Conservation (phyloP, 306 rosid species). For the Prunus kanzakura region DNA sequence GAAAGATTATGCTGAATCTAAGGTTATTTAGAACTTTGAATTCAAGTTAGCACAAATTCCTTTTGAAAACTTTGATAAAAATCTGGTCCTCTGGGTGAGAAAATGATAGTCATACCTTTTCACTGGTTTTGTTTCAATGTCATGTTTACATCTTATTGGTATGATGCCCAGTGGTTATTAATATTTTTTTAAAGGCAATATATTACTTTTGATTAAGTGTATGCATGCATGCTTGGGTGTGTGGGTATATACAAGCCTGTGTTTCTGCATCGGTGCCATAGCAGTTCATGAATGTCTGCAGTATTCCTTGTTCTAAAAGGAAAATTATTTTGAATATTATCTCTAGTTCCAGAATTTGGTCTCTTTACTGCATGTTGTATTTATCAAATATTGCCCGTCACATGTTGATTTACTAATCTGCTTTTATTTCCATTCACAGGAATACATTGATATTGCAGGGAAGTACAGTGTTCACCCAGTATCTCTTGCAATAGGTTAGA, state of each 20-base stretch:
- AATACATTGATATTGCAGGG: slow-evolving; percentile 54
- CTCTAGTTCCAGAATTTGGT: background rate
- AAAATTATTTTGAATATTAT: too few species aligned
- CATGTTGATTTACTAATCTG: slow-evolving; percentile 12
- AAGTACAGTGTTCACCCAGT: slow-evolving; percentile 70
- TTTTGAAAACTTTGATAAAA: background rate
- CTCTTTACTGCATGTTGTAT: background rate
- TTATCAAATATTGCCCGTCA: background rate
- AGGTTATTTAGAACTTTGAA: background rate
- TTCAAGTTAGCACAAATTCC: background rate
- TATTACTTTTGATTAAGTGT: background rate
- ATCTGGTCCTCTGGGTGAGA: background rate
- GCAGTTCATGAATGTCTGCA: background rate
- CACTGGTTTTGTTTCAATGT: background rate
- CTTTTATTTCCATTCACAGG: slow-evolving; percentile 48
- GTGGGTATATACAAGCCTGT: background rate
- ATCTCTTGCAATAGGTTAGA: slow-evolving; percentile 82
- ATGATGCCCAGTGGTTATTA: background rate
- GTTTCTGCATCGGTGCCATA: background rate
- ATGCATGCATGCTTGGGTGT: background rate
- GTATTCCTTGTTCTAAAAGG: background rate
- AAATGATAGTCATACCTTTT: background rate
- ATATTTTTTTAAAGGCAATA: background rate
- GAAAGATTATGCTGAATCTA: background rate
- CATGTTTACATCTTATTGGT: background rate